Conservation (phyloP, 208 protist genomes). For the Crithidia sp. region DNA sequence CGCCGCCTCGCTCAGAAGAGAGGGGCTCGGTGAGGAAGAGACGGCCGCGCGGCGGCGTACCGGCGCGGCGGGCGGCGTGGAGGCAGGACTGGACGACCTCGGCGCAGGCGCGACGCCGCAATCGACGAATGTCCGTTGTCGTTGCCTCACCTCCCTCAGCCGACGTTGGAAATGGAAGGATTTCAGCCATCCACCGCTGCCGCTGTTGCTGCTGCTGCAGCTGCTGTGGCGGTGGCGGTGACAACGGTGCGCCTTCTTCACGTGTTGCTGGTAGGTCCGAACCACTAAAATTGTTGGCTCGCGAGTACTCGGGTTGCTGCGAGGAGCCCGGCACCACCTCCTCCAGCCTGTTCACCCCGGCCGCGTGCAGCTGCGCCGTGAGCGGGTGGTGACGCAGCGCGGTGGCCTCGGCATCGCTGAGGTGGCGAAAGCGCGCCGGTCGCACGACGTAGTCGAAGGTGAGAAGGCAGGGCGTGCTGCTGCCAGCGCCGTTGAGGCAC, state of each 20-base stretch:
- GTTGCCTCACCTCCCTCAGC: neutral
- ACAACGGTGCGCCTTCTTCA: too few species aligned
- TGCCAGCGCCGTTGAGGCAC: constrained; percentile 10
- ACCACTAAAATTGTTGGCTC: too few species aligned
- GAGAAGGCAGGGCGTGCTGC: constrained; percentile 15
- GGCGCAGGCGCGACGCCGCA: constrained; percentile 18
- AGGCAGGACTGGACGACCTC: constrained; percentile 22
- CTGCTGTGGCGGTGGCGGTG: neutral
- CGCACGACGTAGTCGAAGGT: constrained; percentile 14
- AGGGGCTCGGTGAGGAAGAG: constrained; percentile 1
- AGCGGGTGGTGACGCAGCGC: neutral
- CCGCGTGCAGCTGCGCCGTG: constrained; percentile 2
- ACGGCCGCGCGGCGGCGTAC: neutral
- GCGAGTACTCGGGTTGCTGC: too few species aligned
- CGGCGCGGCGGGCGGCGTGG: constrained; percentile 9
- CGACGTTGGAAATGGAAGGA: neutral
- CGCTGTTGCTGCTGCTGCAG: constrained; percentile 2
- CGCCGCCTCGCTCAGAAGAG: neutral
- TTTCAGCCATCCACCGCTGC: neutral
- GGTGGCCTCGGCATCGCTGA: neutral
- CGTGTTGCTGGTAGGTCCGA: too few species aligned
- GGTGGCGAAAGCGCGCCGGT: constrained; percentile 1
- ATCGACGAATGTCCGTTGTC: neutral
- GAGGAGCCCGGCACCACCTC: constrained; percentile 12
- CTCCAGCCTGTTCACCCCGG: constrained; percentile 5